These are phyloP conservation scores for Colletotrichum camelliae DNA, from an alignment of 2,329 filamentous ascomycete genomes.

Conservation along the genomic window DNA sequence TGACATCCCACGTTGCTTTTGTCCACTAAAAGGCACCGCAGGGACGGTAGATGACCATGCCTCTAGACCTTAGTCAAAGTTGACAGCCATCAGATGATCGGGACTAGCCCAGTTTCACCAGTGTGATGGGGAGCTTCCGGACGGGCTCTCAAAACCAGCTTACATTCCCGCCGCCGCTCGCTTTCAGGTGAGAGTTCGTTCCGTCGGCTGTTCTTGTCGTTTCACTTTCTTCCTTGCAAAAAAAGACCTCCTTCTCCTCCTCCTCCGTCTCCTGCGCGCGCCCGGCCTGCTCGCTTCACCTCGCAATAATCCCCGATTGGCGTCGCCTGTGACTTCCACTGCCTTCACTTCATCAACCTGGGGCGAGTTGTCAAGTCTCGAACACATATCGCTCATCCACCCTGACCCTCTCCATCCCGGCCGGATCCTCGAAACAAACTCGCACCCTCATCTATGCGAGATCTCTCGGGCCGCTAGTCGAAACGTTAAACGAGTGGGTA, in stretches of 20 bases:
- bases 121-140: slow-evolving; percentile 12
- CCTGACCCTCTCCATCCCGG: neutral
- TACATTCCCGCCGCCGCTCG: slow-evolving; percentile 2
- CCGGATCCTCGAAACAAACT: slow-evolving; percentile 12
- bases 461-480: slow-evolving; percentile 20
- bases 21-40: slow-evolving; percentile 13
- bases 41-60: slow-evolving; percentile 15
- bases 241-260: neutral
- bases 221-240: slow-evolving; percentile 18
- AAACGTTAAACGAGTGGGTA: slow-evolving; percentile 20
- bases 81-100: slow-evolving; percentile 22
- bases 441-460: slow-evolving; percentile 14
- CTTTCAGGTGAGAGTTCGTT: neutral
- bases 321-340: neutral
- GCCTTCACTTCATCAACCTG: slow-evolving; percentile 7
- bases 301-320: slow-evolving; percentile 3
- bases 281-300: neutral
- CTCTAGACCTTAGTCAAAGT: slow-evolving; percentile 1
- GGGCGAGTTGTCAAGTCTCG: neutral
- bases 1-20: slow-evolving; percentile 21
- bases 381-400: neutral
- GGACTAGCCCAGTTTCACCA: slow-evolving; percentile 21
- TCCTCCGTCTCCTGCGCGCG: neutral
- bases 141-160: slow-evolving; percentile 20
- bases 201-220: neutral